Base-by-base conservation (phyloP, 257 asterid species). In the Cruciata laevipes region DNA sequence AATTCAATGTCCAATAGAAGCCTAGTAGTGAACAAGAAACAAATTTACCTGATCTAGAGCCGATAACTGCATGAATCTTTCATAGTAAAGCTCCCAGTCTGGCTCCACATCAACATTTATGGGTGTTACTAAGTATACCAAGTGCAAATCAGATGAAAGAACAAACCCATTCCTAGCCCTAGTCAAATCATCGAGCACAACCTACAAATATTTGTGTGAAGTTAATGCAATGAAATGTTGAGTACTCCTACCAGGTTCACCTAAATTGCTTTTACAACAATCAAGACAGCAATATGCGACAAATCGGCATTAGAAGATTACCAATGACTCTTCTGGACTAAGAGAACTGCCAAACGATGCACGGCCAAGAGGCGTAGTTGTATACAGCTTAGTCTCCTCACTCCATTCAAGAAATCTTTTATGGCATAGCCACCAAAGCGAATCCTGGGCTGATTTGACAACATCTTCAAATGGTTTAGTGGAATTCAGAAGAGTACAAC, bases 141-240 rank as follows among this genome's bases (percentile, higher is more conserved):
- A 77, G 86, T 93, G 99, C 82, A 93, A 81, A 78, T 93, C 99
- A 76, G 99, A 93, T 65, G 99, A 97, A 23, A 93, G 88, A 65
- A 93, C 97, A 79, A 93, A 93, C n/a, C 97, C 99, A 82, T 93
- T 95, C 77, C 99, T 86, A 61, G 99, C 99, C 83, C 99, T 85
- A 59, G 81, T 42, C 78, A 93, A 87, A 87, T 93, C 97, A 73
- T 90, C 97, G 80, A 93, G 85, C 83, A 93, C 99, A 80, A 93
- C 78, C 99, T 93, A 78, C 74, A 47, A 65, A 75, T 42, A 42
- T 58, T 20, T 52, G 32, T 25, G 61, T 59, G 72, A 79, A 63
- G 57, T 47, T 47, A 47, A 47, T 33, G 35, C 57, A 17, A 55
- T 58, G 59, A 33, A 38, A 62, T 35, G n/a, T 35, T 58, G 51